These are phyloP conservation scores for Euphorbia tirucalli DNA, from an alignment of 345 rosid genomes.

Conservation along the genomic window DNA sequence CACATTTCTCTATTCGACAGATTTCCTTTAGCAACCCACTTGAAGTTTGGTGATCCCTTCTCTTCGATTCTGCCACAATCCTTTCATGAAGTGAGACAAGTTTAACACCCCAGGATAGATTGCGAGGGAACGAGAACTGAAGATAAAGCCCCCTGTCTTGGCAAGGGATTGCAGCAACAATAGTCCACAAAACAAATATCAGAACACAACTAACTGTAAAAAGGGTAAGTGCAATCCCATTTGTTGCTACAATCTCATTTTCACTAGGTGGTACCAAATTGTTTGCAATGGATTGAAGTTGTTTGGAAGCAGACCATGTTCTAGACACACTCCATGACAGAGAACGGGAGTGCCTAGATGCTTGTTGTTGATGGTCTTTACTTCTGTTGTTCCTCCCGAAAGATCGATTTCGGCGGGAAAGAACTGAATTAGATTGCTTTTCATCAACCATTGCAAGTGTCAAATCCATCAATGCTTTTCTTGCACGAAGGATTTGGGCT, in stretches of 20 bases:
- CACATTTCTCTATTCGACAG: constrained; percentile 29
- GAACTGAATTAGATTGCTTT: constrained; percentile 32
- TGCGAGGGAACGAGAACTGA: constrained; percentile 31
- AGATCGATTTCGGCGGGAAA: constrained; percentile 35
- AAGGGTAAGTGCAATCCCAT: constrained; percentile 33
- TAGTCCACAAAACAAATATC: constrained; percentile 36
- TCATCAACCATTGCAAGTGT: constrained; percentile 42
- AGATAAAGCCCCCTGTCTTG: constrained; percentile 39
- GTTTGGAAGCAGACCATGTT: constrained; percentile 46
- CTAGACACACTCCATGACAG: constrained; percentile 46
- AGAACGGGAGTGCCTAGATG: constrained; percentile 35
- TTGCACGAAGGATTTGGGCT: constrained; percentile 41
- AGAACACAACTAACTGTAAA: constrained; percentile 35
- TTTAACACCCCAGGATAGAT: constrained; percentile 27
- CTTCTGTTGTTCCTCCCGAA: constrained; percentile 26
- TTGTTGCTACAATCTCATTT: constrained; percentile 33
- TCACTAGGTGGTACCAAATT: constrained; percentile 31
- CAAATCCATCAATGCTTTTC: constrained; percentile 40
- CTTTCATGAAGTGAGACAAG: constrained; percentile 31
- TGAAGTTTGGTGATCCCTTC: constrained; percentile 23
- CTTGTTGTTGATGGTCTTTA: constrained; percentile 13
- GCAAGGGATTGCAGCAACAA: constrained; percentile 48
- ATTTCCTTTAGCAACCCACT: constrained; percentile 40
- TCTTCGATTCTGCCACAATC: constrained; percentile 42
- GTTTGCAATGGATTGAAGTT: constrained; percentile 36